Evolutionary conservation across 176 grass and related monocot genomes (phyloP).

Genomic region (Microstegium vimineum): DNA sequence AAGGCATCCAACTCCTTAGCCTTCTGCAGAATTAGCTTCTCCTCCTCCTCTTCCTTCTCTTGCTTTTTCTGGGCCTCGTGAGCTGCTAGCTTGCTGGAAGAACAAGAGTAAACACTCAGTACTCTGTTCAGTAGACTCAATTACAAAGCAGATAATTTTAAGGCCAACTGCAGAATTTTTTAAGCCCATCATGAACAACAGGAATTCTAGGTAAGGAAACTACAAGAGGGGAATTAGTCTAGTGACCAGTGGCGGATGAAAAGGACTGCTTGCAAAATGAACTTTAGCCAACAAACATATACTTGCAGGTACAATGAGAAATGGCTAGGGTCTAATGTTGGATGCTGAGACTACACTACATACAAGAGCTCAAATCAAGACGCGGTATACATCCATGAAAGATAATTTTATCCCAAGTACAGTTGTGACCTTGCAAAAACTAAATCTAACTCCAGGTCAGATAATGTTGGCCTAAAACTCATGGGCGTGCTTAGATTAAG

Average conservation of each 20-base stretch:
- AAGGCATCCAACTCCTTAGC: slow-evolving; percentile 77
- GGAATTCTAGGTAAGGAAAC: neutral
- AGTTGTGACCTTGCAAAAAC: neutral
- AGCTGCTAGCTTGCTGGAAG: slow-evolving; percentile 69
- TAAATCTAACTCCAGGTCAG: neutral
- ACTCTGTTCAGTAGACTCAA: neutral
- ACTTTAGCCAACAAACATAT: neutral
- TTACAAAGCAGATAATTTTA: slow-evolving; percentile 5
- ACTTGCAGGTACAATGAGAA: neutral
- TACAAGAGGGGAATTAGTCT: neutral
- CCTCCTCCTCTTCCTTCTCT: slow-evolving; percentile 85
- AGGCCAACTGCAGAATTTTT: neutral
- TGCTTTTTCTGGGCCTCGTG: slow-evolving; percentile 78
- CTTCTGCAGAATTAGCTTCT: slow-evolving; percentile 68
- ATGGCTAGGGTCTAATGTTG: neutral
- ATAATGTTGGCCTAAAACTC: neutral
- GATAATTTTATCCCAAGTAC: neutral
- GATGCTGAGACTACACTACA: neutral
- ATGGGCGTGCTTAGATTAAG: neutral
- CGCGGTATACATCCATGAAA: neutral
- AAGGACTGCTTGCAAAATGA: neutral
- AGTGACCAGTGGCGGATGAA: neutral
- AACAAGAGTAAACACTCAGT: slow-evolving; percentile 13
- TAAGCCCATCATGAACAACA: neutral
- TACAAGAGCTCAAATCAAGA: neutral